Evolutionary conservation across 768 basidiomycete genomes (phyloP).

Genomic region (Termitomyces sp.): DNA sequence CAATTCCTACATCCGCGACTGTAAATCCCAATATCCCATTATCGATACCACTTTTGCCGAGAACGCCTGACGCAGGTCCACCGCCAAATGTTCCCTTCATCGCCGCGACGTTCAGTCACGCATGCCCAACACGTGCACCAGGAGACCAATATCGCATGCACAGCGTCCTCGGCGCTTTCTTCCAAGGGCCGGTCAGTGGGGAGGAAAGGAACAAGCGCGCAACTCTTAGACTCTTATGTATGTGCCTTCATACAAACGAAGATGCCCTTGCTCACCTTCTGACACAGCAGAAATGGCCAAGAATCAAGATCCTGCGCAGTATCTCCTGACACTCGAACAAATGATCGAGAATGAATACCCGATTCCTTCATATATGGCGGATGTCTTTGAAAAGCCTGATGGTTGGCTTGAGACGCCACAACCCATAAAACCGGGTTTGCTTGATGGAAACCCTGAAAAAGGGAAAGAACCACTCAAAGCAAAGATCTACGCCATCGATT

Average conservation of each 20-base stretch:
- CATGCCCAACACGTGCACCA: conserved; percentile 89
- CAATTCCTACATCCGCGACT: conserved; percentile 68
- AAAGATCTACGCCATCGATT: conserved; percentile 84
- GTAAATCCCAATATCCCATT: conserved; percentile 46
- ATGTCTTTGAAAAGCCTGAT: conserved; percentile 56
- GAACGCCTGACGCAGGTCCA: conserved; percentile 23
- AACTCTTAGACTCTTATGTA: conserved; percentile 37
- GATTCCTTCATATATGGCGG: conserved; percentile 80
- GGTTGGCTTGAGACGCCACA: conserved; percentile 87
- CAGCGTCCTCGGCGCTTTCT: conserved; percentile 79
- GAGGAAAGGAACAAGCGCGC: conserved; percentile 77
- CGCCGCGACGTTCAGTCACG: conserved; percentile 83
- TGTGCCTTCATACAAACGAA: conserved; percentile 10
- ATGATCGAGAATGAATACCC: conserved; percentile 97
- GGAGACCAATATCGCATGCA: conserved; percentile 87
- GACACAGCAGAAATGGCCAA: conserved; percentile 56
- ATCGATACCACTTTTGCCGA: conserved; percentile 36
- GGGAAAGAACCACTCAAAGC: conserved; percentile 32
- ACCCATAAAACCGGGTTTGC: conserved; percentile 27
- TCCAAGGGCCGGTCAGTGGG: conserved; percentile 74
- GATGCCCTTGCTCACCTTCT: conserved; percentile 7
- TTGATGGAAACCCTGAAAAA: conserved; percentile 25
- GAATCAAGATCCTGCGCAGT: conserved; percentile 65
- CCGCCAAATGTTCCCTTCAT: conserved; percentile 59
- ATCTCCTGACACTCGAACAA: conserved; percentile 74